phyloP scores from a whole-genome alignment of 305 asterid species.

The Solanum hybrid region DNA sequence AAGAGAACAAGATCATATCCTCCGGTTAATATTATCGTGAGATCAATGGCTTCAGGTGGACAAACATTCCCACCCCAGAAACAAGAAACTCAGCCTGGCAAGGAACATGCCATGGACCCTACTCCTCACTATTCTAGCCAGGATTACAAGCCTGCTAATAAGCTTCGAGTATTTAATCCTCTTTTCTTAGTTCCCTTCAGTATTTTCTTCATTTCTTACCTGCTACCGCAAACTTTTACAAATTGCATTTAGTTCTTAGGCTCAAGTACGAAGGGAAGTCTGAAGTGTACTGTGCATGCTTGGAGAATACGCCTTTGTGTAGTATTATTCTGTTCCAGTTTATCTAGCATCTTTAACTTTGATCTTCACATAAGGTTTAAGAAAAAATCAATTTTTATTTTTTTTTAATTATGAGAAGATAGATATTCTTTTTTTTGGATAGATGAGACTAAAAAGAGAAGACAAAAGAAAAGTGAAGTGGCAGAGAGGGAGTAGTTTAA shows the following conservation, averaged over 20 bases:
- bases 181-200: not conserved
- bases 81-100: slow-evolving; percentile 64
- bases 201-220: not conserved
- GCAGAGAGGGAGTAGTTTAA: not conserved
- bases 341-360: not conserved
- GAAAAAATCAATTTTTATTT: not conserved
- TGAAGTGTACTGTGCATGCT: not conserved
- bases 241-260: not conserved
- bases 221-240: not conserved
- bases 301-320: not conserved
- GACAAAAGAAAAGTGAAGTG: not conserved
- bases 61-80: slow-evolving; percentile 52
- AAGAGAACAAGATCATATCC: not conserved
- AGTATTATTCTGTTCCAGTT: not conserved
- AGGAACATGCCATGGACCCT: slow-evolving; percentile 70
- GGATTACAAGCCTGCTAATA: slow-evolving; percentile 49
- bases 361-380: not conserved
- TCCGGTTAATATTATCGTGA: not conserved
- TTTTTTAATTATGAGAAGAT: not conserved
- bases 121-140: slow-evolving; percentile 24
- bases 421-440: too few species aligned
- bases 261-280: not conserved
- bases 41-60: slow-evolving; percentile 50
- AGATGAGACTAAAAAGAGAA: too few species aligned
- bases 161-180: slow-evolving; percentile 31